Percentiles rank a stretch among this genome's conserved stretches.
Evolutionary conservation across 495 filamentous ascomycete genomes (phyloP).

Genomic region (Bacidia gigantensis): DNA sequence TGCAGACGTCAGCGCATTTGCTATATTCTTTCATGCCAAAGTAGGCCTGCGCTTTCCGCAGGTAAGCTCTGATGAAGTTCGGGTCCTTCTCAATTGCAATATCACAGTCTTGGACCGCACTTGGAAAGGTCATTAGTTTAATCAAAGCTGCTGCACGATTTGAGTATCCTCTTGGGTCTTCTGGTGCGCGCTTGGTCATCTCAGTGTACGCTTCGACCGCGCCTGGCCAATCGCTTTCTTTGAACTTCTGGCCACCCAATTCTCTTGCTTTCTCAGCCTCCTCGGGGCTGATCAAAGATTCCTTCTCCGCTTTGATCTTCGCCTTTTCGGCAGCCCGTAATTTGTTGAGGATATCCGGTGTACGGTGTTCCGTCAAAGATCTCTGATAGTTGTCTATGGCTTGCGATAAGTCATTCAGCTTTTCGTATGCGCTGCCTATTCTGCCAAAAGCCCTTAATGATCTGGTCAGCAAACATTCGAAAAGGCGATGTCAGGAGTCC

Average conservation of each 20-base stretch:
- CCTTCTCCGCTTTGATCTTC: conserved; percentile 60
- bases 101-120: conserved; percentile 86
- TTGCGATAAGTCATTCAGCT: conserved; percentile 60
- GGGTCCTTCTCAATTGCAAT: conserved; percentile 77
- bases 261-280: conserved; percentile 94
- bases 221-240: conserved; percentile 89
- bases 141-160: conserved; percentile 95
- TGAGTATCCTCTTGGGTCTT: conserved; percentile 88
- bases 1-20: conserved; percentile 79
- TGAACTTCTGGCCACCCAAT: conserved; percentile 90
- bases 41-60: conserved; percentile 85
- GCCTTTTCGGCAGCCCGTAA: conserved; percentile 85
- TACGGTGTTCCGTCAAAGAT: conserved; percentile 91
- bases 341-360: conserved; percentile 83
- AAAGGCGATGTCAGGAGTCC: conserved; percentile 5
- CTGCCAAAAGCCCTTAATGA: conserved; percentile 58
- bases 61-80: conserved; percentile 88
- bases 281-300: conserved; percentile 74
- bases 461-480: conserved; percentile 11
- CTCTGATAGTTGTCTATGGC: conserved; percentile 88
- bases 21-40: conserved; percentile 96
- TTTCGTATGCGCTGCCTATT: conserved; percentile 84
- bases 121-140: conserved; percentile 90
- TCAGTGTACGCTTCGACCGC: conserved; percentile 91
- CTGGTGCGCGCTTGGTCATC: conserved; percentile 90